These are phyloP conservation scores for Saitozyma podzolica DNA, from an alignment of 768 basidiomycete species.

Conservation along the genomic window DNA sequence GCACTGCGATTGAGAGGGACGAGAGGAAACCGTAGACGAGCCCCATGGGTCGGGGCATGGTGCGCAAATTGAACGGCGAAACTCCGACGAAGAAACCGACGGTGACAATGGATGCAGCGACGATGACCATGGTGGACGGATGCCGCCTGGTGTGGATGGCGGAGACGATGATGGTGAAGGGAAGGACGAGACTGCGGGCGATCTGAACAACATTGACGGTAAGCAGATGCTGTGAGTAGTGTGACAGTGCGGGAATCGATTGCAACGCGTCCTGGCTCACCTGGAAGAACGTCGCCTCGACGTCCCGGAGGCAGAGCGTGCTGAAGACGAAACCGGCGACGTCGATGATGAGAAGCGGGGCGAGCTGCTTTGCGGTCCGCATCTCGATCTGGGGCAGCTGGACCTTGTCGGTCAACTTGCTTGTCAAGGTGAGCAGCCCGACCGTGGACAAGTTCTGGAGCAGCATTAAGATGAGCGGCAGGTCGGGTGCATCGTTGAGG, in stretches of 20 bases:
- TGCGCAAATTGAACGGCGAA: neutral
- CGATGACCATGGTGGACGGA: neutral
- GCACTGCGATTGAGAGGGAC: neutral
- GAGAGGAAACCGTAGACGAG: neutral
- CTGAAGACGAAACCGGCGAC: conserved; percentile 73
- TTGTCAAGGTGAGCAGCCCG: neutral
- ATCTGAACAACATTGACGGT: neutral
- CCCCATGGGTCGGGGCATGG: neutral
- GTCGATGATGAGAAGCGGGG: conserved; percentile 63
- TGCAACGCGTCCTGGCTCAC: conserved; percentile 48
- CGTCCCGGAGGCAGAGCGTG: conserved; percentile 70
- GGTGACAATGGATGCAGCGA: neutral
- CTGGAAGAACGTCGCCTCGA: conserved; percentile 81
- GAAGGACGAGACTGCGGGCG: neutral
- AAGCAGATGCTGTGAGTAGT: neutral
- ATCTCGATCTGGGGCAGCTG: neutral
- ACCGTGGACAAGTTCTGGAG: neutral
- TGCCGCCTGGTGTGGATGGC: neutral
- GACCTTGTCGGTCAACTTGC: neutral
- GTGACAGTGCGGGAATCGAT: neutral
- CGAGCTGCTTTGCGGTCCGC: neutral
- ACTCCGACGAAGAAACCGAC: neutral
- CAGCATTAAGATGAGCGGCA: neutral
- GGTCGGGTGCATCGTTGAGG: neutral
- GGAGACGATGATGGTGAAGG: neutral